Conservation (phyloP, 225 moss, liverwort and hornwort genomes). For the Straminergon stramineum region DNA sequence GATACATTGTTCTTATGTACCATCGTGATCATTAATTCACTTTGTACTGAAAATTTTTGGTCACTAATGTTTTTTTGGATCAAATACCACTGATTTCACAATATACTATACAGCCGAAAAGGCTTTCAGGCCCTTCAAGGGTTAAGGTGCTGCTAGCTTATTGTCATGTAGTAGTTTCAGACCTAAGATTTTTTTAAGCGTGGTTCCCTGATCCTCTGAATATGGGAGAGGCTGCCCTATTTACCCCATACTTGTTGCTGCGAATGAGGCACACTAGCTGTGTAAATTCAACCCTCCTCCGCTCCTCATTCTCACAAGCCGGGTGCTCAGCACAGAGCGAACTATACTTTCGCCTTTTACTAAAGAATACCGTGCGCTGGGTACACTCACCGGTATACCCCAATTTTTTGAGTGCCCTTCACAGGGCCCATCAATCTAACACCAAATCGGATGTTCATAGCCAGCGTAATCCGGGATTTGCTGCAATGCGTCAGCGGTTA, state of each 20-base stretch:
- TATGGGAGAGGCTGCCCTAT: no score
- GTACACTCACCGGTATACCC: neutral
- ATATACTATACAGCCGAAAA: no score
- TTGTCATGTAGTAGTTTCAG: neutral
- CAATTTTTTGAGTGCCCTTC: neutral
- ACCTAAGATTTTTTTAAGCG: neutral
- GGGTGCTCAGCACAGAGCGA: constrained; percentile 24
- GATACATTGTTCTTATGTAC: no score
- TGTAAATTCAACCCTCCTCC: neutral
- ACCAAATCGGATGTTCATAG: fast-evolving
- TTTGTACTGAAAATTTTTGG: no score
- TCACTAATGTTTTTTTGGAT: no score
- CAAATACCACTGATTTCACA: no score
- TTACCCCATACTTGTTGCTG: neutral
- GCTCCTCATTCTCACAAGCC: neutral
- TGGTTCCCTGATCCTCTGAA: no score
- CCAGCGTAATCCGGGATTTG: no score
- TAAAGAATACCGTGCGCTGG: constrained; percentile 31
- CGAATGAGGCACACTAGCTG: neutral
- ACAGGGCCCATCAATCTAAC: neutral
- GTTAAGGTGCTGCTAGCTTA: neutral
- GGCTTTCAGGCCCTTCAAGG: no score
- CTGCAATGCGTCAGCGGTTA: no score
- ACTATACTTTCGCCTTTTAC: constrained; percentile 38
- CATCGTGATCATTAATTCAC: no score